phyloP scores from a whole-genome alignment of 176 grass and related monocot genomes.

The Aegilops sharonensis region DNA sequence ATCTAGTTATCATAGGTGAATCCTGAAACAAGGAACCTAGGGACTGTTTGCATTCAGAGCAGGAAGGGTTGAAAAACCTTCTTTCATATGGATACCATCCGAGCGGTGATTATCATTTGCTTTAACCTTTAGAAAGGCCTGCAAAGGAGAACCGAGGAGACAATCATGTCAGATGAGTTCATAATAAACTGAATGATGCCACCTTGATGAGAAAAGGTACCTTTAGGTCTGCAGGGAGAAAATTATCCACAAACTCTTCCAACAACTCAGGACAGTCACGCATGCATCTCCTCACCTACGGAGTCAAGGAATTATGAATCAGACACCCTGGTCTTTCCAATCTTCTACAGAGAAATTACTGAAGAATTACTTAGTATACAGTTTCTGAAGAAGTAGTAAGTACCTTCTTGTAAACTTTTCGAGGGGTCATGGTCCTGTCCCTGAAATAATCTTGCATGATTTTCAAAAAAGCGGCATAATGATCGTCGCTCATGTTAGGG shows the following conservation, averaged over 20 bases:
- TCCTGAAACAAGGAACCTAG: neutral
- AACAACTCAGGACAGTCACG: neutral
- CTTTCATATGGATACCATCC: neutral
- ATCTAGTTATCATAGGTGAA: neutral
- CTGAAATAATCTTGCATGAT: neutral
- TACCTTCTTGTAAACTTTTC: conserved; percentile 3
- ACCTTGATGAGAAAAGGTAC: neutral
- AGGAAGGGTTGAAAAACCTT: neutral
- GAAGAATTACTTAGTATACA: neutral
- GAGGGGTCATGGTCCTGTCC: neutral
- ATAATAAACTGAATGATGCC: neutral
- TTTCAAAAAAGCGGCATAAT: neutral
- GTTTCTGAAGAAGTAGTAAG: neutral
- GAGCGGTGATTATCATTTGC: conserved; percentile 24
- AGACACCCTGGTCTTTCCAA: neutral
- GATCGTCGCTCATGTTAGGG: neutral
- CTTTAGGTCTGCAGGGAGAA: neutral
- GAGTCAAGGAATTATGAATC: conserved; percentile 1
- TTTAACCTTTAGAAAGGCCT: neutral
- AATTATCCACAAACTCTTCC: conserved; percentile 20
- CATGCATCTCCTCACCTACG: conserved; percentile 11
- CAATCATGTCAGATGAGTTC: neutral
- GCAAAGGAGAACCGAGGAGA: neutral
- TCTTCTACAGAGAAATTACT: neutral
- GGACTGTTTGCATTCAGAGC: neutral